Evolutionary conservation across 2,329 filamentous ascomycete genomes (phyloP).

Genomic region (Juglanconis oblonga): DNA sequence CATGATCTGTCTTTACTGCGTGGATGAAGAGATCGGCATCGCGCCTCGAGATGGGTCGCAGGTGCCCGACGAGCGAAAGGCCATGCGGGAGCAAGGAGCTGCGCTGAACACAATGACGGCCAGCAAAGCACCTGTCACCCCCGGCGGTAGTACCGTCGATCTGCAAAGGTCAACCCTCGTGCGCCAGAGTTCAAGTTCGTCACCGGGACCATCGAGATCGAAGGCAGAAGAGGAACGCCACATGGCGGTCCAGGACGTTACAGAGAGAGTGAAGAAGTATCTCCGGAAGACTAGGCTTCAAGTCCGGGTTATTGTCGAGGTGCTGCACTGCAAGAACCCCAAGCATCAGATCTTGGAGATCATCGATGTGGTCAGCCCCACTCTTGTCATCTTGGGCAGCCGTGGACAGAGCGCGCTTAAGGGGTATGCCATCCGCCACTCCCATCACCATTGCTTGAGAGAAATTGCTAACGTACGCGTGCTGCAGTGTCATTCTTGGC

Average conservation of each 20-base stretch:
- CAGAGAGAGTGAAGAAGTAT: slow-evolving; percentile 77
- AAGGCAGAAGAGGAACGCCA: slow-evolving; percentile 76
- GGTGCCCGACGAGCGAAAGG: slow-evolving; percentile 69
- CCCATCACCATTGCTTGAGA: neutral
- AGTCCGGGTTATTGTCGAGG: slow-evolving; percentile 89
- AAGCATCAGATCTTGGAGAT: slow-evolving; percentile 96
- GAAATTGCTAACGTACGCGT: slow-evolving; percentile 28
- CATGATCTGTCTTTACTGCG: slow-evolving; percentile 86
- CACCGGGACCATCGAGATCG: slow-evolving; percentile 9
- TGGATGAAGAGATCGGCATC: slow-evolving; percentile 80
- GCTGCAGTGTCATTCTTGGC: slow-evolving; percentile 76
- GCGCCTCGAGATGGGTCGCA: slow-evolving; percentile 45
- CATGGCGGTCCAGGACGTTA: slow-evolving; percentile 79
- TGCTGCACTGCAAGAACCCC: slow-evolving; percentile 96
- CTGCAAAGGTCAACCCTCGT: slow-evolving; percentile 19
- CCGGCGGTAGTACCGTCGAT: slow-evolving; percentile 29
- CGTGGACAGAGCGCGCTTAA: slow-evolving; percentile 89
- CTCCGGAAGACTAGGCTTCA: slow-evolving; percentile 89
- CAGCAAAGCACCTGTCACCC: slow-evolving; percentile 31
- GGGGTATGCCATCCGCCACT: slow-evolving; percentile 58
- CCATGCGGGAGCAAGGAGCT: slow-evolving; percentile 71
- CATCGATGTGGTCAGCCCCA: slow-evolving; percentile 89
- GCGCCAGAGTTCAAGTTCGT: neutral
- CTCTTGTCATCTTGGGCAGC: slow-evolving; percentile 88
- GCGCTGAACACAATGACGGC: slow-evolving; percentile 64